These are phyloP conservation scores for Populus nigra DNA, from an alignment of 345 rosid genomes.

Conservation along the genomic window DNA sequence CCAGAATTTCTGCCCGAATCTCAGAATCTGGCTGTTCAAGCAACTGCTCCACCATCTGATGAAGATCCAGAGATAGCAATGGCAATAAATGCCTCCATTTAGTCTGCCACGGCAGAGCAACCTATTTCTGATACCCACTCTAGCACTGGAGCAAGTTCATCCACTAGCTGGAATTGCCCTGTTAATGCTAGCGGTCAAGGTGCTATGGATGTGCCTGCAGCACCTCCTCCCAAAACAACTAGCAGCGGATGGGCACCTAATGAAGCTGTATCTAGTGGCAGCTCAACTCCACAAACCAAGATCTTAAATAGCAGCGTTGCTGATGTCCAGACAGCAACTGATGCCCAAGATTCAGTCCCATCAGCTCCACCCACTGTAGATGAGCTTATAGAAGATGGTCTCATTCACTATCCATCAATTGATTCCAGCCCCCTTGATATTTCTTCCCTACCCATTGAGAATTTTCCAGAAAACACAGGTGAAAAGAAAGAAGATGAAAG, in stretches of 20 bases:
- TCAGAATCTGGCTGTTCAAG: slow-evolving; percentile 38
- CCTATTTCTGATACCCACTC: slow-evolving; percentile 33
- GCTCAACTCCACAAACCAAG: slow-evolving; percentile 14
- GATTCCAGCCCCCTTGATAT: slow-evolving; percentile 56
- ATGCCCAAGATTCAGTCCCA: slow-evolving; percentile 40
- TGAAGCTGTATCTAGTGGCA: slow-evolving; percentile 22
- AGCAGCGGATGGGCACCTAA: slow-evolving; percentile 15
- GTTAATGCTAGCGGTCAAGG: slow-evolving; percentile 11
- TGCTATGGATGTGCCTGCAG: slow-evolving; percentile 20
- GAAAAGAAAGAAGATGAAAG: slow-evolving; percentile 49
- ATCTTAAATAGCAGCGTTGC: slow-evolving; percentile 14
- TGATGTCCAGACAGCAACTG: slow-evolving; percentile 13
- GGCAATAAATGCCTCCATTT: slow-evolving; percentile 80
- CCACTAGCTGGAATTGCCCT: slow-evolving; percentile 34
- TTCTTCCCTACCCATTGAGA: slow-evolving; percentile 33
- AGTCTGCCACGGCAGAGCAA: slow-evolving; percentile 44
- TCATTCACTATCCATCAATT: slow-evolving; percentile 74
- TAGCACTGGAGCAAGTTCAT: slow-evolving; percentile 42
- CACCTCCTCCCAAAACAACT: slow-evolving; percentile 35
- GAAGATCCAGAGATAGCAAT: slow-evolving; percentile 66
- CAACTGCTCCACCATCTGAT: slow-evolving; percentile 63
- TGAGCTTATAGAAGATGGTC: slow-evolving; percentile 54
- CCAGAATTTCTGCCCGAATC: slow-evolving; percentile 52
- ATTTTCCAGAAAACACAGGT: slow-evolving; percentile 18
- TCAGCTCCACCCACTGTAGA: slow-evolving; percentile 58